Evolutionary conservation across 164 flowering plant genomes (phyloP).

Genomic region (Stephania yunnanensis): DNA sequence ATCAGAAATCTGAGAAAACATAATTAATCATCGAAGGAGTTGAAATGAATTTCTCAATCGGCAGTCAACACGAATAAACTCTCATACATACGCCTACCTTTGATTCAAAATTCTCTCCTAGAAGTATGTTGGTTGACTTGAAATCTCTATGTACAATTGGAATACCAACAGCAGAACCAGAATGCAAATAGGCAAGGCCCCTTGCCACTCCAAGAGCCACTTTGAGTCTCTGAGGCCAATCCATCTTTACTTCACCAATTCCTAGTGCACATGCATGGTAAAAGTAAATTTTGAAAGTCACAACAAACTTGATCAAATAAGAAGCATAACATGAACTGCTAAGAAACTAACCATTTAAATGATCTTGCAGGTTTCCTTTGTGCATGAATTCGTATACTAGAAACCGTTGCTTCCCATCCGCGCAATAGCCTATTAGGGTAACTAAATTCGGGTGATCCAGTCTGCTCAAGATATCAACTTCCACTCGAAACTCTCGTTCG

Average conservation of each 20-base stretch:
- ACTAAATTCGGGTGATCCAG: conserved; percentile 91
- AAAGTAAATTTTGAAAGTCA: neutral
- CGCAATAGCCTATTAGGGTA: conserved; percentile 86
- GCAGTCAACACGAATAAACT: neutral
- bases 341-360: conserved; percentile 55
- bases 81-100: conserved; percentile 43
- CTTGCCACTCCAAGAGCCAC: conserved; percentile 89
- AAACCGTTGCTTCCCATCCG: conserved; percentile 93
- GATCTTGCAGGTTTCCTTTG: conserved; percentile 92
- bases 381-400: conserved; percentile 89
- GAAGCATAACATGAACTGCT: neutral
- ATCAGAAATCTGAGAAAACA: conserved; percentile 67
- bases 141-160: conserved; percentile 95
- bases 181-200: conserved; percentile 88
- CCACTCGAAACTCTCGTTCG: conserved; percentile 89
- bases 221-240: conserved; percentile 79
- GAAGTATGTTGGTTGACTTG: conserved; percentile 88
- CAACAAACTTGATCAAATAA: neutral
- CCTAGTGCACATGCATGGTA: conserved; percentile 28
- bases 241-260: conserved; percentile 64
- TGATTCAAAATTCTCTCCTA: conserved; percentile 64
- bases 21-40: neutral
- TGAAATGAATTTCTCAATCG: neutral
- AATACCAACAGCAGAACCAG: conserved; percentile 71
- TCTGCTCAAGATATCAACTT: conserved; percentile 96